Conservation (phyloP, 176 grass and related monocot species). For the Oropetium thomaeum region DNA sequence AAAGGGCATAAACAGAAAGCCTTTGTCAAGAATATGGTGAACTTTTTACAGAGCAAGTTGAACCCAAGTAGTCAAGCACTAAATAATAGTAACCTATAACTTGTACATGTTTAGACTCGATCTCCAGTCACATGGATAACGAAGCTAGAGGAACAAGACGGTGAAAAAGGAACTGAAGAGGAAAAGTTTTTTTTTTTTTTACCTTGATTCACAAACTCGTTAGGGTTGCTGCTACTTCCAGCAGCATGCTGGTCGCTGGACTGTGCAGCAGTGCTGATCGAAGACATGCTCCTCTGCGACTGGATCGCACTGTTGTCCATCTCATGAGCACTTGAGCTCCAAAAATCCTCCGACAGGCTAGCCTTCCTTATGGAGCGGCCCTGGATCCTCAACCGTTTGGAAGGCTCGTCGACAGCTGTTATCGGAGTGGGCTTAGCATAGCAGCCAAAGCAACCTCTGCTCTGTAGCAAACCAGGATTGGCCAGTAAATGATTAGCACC, state of each 20-base stretch:
- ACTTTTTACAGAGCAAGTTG: not conserved
- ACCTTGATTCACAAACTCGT: slow-evolving; percentile 86
- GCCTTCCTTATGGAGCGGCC: slow-evolving; percentile 53
- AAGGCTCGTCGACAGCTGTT: slow-evolving; percentile 77
- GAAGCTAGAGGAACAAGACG: not conserved
- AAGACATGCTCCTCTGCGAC: slow-evolving; percentile 93
- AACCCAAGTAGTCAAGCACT: not conserved
- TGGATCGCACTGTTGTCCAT: slow-evolving; percentile 74
- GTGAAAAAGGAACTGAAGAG: not conserved
- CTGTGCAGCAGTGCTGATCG: slow-evolving; percentile 62
- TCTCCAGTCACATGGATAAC: slow-evolving; percentile 11
- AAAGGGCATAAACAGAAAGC: not conserved
- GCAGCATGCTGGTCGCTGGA: slow-evolving; percentile 43
- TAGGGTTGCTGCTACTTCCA: slow-evolving; percentile 61
- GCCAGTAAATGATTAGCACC: slow-evolving; percentile 54
- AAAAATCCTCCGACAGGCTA: slow-evolving; percentile 67
- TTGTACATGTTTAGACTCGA: not conserved
- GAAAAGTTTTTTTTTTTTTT: not conserved
- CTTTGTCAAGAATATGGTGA: not conserved
- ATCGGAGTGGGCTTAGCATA: slow-evolving; percentile 71
- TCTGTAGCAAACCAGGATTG: slow-evolving; percentile 85
- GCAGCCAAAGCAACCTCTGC: slow-evolving; percentile 97
- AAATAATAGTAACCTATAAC: too few relatives aligned
- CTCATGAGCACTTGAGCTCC: slow-evolving; percentile 72
- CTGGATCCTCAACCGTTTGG: slow-evolving; percentile 85